Evolutionary conservation across 2,329 filamentous ascomycete genomes (phyloP), one percentile per base, ranked within the genome.

Genomic region (Pseudocercospora pini-densiflorae): DNA sequence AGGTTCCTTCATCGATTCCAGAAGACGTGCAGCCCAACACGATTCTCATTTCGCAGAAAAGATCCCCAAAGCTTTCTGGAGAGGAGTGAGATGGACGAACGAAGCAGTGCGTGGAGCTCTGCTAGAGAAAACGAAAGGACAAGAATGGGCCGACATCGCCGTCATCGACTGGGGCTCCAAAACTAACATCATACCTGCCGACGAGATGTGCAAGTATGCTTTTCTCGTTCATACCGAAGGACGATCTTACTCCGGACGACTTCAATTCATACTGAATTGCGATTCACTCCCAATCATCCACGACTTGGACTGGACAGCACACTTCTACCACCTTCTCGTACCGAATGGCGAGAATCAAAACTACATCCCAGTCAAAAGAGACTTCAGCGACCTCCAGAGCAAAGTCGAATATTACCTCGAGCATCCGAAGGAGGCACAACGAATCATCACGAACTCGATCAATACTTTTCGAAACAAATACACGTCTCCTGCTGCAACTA

Each of bases 71-170:
- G 67, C 67, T 1, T 67, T 76, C 1, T 77, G 74, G 74, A 71
- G 75, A 1, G 75, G 74, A 7, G 70, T 67, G 1, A 29, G 2
- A 24, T n/a, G 24, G 21, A 54, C 21, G 19, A 72, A 72, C 33
- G 49, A 63, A 2, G 64, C 58, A 10, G 64, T 77, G 2, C 71
- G 77, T 3, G 62, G 75, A 7, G 68, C 70, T 16, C 68, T 80
- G 10, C 16, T 80, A 0, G 65, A 73, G 10, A 63, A 61, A 0
- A 74, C 75, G 1, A 60, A 70, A 1, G 76, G 70, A 2, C 77
- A 78, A 61, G 33, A 68, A 1, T 81, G 79, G 79, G 75, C 76
- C 3, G 77, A 80, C 62, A 76, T 80, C 0, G 62, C 73, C 14
- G 60, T 73, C 57, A 70, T 66, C 65, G 27, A 60, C 21, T 54